Evolutionary conservation across 192 early-diverging fungal genomes (phyloP).

Genomic region (Linnemannia exigua): DNA sequence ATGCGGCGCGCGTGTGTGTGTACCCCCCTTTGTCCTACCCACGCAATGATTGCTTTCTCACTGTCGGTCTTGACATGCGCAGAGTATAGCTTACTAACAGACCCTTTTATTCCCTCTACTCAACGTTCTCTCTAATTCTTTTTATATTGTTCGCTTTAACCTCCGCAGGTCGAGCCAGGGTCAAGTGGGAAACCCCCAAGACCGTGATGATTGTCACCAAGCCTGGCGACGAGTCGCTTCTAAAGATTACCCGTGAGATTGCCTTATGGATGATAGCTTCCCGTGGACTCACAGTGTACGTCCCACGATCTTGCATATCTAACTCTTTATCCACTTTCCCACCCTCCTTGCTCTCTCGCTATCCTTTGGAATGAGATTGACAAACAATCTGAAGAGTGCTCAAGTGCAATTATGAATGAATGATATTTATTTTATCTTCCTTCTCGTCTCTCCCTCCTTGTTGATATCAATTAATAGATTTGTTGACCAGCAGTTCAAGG

Average conservation of each 20-base stretch:
- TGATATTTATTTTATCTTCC: conserved; percentile 1
- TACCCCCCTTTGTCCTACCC: background rate
- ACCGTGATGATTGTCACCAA: conserved; percentile 86
- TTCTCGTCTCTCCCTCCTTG: background rate
- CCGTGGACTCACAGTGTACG: conserved; percentile 67
- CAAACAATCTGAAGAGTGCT: conserved; percentile 10
- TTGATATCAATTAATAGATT: conserved; percentile 52
- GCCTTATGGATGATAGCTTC: conserved; percentile 74
- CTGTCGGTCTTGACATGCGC: background rate
- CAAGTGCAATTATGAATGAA: conserved; percentile 1
- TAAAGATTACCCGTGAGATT: conserved; percentile 78
- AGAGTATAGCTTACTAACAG: background rate
- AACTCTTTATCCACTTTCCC: background rate
- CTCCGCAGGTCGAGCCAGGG: conserved; percentile 57
- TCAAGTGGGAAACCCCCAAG: conserved; percentile 56
- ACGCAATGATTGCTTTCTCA: background rate
- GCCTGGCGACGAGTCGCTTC: conserved; percentile 74
- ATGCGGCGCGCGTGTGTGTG: background rate
- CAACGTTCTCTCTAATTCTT: background rate
- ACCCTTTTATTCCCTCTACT: background rate
- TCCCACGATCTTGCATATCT: background rate
- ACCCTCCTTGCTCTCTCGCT: background rate
- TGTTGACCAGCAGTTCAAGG: conserved; percentile 75
- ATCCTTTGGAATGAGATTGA: background rate
- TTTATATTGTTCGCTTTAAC: background rate